A percentile compares a stretch with the other conserved stretches of the same genome.
Evolutionary conservation across 2,329 filamentous ascomycete genomes (phyloP).

Genomic region (Ophiosphaerella narmari): DNA sequence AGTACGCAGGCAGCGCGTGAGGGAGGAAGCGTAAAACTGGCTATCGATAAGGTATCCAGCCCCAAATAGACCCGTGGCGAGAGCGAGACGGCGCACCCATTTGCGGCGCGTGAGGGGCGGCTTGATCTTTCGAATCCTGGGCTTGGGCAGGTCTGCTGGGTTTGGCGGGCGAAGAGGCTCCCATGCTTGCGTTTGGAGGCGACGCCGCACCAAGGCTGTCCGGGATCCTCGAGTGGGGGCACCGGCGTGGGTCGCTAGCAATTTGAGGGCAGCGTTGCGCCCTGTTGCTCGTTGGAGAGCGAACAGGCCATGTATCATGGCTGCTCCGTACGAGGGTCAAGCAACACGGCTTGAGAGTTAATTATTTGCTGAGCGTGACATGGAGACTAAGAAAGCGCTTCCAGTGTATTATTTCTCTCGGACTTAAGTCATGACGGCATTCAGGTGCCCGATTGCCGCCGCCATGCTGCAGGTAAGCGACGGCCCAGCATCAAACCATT

Average conservation of each 20-base stretch:
- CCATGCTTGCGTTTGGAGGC: slow-evolving; percentile 45
- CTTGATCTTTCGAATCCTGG: slow-evolving; percentile 61
- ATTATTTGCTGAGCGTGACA: slow-evolving; percentile 30
- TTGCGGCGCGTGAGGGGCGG: slow-evolving; percentile 71
- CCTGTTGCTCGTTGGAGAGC: slow-evolving; percentile 36
- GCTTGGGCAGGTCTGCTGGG: slow-evolving; percentile 72
- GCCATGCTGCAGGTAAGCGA: neutral
- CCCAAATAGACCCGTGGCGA: slow-evolving; percentile 64
- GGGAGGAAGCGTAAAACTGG: slow-evolving; percentile 76
- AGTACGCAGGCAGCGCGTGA: slow-evolving; percentile 78
- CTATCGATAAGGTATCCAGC: slow-evolving; percentile 71
- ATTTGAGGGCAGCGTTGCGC: slow-evolving; percentile 23
- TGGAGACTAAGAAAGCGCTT: slow-evolving; percentile 4
- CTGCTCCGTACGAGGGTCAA: slow-evolving; percentile 18
- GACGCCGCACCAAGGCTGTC: slow-evolving; percentile 30
- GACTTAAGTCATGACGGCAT: slow-evolving; percentile 32
- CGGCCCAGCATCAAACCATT: neutral
- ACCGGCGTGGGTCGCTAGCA: slow-evolving; percentile 20
- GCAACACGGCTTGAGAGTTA: slow-evolving; percentile 2
- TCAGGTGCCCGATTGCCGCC: slow-evolving; percentile 12
- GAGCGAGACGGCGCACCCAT: slow-evolving; percentile 76
- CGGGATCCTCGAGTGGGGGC: slow-evolving; percentile 15
- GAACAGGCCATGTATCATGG: slow-evolving; percentile 47
- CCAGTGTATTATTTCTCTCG: slow-evolving; percentile 11
- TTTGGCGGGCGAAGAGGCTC: slow-evolving; percentile 66